These are phyloP conservation scores for Posidonia oceanica DNA, from an alignment of 116 monocot genomes.

Conservation along the genomic window DNA sequence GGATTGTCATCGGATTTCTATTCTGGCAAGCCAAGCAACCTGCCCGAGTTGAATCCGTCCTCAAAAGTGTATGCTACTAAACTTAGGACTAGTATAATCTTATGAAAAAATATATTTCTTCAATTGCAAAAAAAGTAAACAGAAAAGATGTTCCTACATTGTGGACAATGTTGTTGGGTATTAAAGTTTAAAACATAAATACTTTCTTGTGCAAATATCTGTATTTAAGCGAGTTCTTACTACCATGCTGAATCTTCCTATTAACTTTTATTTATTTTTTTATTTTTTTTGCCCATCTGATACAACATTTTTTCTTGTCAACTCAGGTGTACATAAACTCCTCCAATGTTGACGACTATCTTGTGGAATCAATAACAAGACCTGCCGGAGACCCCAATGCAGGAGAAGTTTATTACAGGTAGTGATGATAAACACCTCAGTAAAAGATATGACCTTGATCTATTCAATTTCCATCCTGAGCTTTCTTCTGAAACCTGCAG, in stretches of 20 bases:
- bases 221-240: neutral
- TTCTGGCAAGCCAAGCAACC: conserved; percentile 99
- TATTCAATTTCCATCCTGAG: too few relatives aligned
- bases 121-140: too few relatives aligned
- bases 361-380: conserved; percentile 69
- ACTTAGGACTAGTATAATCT: too few relatives aligned
- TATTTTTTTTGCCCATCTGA: too few relatives aligned
- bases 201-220: too few relatives aligned
- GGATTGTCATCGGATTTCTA: conserved; percentile 60
- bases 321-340: conserved; percentile 76
- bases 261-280: too few relatives aligned
- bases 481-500: conserved; percentile 16
- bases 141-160: too few relatives aligned
- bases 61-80: conserved; percentile 56
- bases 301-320: neutral
- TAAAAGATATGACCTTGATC: neutral
- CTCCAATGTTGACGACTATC: conserved; percentile 88
- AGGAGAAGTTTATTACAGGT: conserved; percentile 93
- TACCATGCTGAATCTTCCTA: neutral
- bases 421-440: neutral
- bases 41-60: conserved; percentile 61
- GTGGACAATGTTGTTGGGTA: too few relatives aligned
- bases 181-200: too few relatives aligned
- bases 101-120: too few relatives aligned
- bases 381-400: conserved; percentile 88